Evolutionary conservation across 2,329 filamentous ascomycete genomes (phyloP).

Genomic region (Fusarium newnesense): DNA sequence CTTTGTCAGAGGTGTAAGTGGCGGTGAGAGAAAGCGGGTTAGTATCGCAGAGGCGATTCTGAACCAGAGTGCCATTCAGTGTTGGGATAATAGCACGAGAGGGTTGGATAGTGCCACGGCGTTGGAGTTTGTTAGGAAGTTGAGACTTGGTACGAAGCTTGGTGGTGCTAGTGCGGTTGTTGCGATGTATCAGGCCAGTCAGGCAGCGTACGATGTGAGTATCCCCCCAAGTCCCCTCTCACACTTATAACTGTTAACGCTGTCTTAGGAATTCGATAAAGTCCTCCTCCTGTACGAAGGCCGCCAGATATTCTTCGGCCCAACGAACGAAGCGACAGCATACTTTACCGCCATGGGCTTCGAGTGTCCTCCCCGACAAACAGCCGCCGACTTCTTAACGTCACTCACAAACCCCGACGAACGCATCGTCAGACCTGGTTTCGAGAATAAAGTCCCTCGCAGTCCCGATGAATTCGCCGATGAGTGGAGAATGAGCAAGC

Average conservation of each 20-base stretch:
- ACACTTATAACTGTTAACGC: too few species aligned
- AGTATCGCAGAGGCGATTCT: constrained; percentile 50
- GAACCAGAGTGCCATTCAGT: constrained; percentile 62
- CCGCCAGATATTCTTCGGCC: constrained; percentile 64
- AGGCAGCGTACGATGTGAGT: constrained; percentile 49
- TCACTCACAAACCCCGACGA: constrained; percentile 56
- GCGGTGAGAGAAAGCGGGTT: constrained; percentile 61
- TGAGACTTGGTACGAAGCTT: constrained; percentile 69
- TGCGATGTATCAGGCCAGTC: constrained; percentile 72
- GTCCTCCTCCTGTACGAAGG: constrained; percentile 75
- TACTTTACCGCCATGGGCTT: constrained; percentile 61
- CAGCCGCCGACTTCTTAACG: constrained; percentile 76
- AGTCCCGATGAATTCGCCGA: constrained; percentile 51
- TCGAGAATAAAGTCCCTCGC: constrained; percentile 41
- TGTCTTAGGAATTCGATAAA: constrained; percentile 66
- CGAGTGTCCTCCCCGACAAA: constrained; percentile 62
- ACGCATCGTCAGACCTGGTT: constrained; percentile 45
- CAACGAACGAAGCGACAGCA: constrained; percentile 9
- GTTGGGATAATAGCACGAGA: constrained; percentile 76
- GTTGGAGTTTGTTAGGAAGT: constrained; percentile 70
- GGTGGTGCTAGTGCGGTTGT: constrained; percentile 67
- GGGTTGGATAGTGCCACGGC: constrained; percentile 73
- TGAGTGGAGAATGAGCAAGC: constrained; percentile 44
- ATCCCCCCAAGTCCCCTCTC: too few species aligned
- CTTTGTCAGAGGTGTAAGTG: constrained; percentile 67